These are phyloP conservation scores for Malus hybrid DNA, from an alignment of 331 rosid species.

Conservation along the genomic window DNA sequence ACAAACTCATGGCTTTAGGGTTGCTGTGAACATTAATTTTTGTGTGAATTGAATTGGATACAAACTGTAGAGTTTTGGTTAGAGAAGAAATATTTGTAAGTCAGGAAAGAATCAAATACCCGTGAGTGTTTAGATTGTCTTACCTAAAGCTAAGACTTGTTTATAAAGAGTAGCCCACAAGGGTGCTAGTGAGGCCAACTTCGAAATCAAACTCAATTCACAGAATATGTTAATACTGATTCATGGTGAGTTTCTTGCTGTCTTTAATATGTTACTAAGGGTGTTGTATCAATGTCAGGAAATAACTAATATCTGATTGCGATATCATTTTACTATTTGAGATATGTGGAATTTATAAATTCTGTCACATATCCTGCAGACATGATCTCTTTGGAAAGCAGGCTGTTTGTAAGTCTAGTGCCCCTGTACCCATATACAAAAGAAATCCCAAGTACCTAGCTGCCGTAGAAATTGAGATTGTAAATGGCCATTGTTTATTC, in stretches of 20 bases:
- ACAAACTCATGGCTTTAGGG: too few species aligned
- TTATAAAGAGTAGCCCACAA: neutral
- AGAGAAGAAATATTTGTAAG: neutral
- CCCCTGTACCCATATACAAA: neutral
- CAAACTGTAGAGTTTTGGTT: neutral
- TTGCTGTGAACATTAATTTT: neutral
- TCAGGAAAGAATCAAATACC: neutral
- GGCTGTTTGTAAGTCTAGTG: neutral
- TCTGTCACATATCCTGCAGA: neutral
- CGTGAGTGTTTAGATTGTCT: neutral
- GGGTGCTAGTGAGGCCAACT: neutral
- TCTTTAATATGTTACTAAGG: neutral
- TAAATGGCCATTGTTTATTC: neutral
- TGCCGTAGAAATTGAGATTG: neutral
- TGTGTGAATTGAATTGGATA: neutral
- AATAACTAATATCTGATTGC: neutral
- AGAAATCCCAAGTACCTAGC: neutral
- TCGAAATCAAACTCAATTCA: neutral
- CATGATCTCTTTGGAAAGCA: neutral
- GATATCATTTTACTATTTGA: neutral
- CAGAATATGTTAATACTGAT: neutral
- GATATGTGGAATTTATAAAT: neutral
- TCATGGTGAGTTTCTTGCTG: neutral
- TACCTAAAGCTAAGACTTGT: neutral
- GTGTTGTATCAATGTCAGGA: neutral